These are phyloP conservation scores for Stylonectria norvegica DNA, from an alignment of 2,329 filamentous ascomycete genomes.

Conservation along the genomic window DNA sequence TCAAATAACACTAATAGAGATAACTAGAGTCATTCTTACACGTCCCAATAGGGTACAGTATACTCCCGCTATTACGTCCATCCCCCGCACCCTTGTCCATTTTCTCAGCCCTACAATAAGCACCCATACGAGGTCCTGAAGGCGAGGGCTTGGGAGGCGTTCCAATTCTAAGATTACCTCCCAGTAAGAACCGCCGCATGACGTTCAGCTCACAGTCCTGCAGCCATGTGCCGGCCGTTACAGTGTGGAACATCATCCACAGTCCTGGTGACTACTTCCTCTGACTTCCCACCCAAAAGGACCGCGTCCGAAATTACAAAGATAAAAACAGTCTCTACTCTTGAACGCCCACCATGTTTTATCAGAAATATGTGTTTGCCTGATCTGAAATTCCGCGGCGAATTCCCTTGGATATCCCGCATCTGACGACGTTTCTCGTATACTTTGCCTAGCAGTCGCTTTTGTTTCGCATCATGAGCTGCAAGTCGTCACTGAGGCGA, in stretches of 20 bases:
- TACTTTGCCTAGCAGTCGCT: not conserved
- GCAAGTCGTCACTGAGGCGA: conserved; percentile 33
- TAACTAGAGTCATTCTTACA: no score
- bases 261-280: conserved; percentile 16
- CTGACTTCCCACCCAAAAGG: conserved; percentile 3
- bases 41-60: no score
- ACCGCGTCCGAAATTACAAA: not conserved
- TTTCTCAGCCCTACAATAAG: conserved; percentile 6
- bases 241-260: conserved; percentile 19
- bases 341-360: not conserved
- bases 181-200: conserved; percentile 6
- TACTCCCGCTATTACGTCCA: no score
- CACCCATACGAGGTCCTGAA: conserved; percentile 4
- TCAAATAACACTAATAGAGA: no score
- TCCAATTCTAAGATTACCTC: conserved; percentile 9
- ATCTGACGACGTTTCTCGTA: not conserved
- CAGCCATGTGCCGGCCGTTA: conserved; percentile 11
- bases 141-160: conserved; percentile 1
- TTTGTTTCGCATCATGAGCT: conserved; percentile 22
- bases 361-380: not conserved
- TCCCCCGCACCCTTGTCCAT: conserved; percentile 3
- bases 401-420: not conserved
- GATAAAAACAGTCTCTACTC: not conserved
- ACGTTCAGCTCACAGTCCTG: not conserved
- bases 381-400: not conserved